Conservation (phyloP, 73 alveolate genomes). For the Loxodes magnus region DNA sequence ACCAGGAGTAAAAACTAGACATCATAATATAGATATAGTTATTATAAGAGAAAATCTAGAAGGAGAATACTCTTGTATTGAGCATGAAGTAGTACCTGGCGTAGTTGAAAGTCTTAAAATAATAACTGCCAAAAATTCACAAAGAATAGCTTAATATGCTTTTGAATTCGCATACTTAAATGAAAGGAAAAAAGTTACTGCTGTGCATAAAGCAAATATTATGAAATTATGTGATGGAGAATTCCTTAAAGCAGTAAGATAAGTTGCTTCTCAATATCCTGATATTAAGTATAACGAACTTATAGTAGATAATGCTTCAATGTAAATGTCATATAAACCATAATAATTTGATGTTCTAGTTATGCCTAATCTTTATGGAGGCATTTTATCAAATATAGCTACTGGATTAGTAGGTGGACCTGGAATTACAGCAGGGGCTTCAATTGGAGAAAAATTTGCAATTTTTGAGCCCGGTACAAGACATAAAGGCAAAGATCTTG, state of each 20-base stretch:
- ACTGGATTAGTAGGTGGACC: constrained; percentile 64
- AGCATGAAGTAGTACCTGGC: constrained; percentile 63
- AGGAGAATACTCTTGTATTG: constrained; percentile 62
- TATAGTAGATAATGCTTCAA: constrained; percentile 40
- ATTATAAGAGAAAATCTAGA: constrained; percentile 49
- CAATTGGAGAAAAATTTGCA: constrained; percentile 38
- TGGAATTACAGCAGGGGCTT: constrained; percentile 61
- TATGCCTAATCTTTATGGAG: constrained; percentile 56
- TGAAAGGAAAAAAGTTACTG: constrained; percentile 56
- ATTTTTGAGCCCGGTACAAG: constrained; percentile 54
- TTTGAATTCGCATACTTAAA: constrained; percentile 56
- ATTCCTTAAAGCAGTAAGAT: constrained; percentile 55
- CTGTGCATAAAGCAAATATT: constrained; percentile 61
- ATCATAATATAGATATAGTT: constrained; percentile 38
- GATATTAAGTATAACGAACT: constrained; percentile 14
- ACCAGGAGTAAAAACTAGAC: constrained; percentile 50
- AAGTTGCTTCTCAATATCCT: constrained; percentile 35
- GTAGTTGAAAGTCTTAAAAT: constrained; percentile 54
- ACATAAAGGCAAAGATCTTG: constrained; percentile 46
- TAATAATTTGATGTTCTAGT: constrained; percentile 51
- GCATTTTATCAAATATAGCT: constrained; percentile 40
- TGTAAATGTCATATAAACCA: constrained; percentile 38
- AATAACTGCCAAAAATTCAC: constrained; percentile 33
- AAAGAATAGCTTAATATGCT: constrained; percentile 57
- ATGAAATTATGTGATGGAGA: constrained; percentile 56